These are phyloP conservation scores for Globisporangium okanoganense DNA, from an alignment of 352 stramenopile species.

Conservation along the genomic window DNA sequence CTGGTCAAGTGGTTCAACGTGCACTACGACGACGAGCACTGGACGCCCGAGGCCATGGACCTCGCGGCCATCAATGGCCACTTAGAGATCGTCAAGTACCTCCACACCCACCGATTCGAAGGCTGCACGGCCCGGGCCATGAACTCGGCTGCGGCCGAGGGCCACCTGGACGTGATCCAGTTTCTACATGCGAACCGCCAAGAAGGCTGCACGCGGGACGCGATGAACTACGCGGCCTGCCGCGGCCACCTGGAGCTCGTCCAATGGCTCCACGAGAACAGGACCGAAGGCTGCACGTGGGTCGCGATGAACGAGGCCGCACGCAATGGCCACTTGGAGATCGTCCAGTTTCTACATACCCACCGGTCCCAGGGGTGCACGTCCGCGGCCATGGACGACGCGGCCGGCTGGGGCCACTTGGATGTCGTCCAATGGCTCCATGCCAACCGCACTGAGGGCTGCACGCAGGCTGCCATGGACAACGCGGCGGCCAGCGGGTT, in stretches of 20 bases:
- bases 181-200: slow-evolving; percentile 10
- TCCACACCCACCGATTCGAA: slow-evolving; percentile 10
- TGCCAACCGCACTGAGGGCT: slow-evolving; percentile 2
- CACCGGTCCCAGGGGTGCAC: slow-evolving; percentile 9
- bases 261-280: slow-evolving; percentile 16
- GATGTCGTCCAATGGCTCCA: slow-evolving; percentile 13
- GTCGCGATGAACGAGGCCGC: slow-evolving; percentile 15
- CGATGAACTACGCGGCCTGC: slow-evolving; percentile 15
- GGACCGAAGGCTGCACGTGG: slow-evolving; percentile 17
- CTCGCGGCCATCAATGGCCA: slow-evolving; percentile 13
- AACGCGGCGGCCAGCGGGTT: slow-evolving; percentile 7
- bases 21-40: slow-evolving; percentile 11
- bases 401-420: slow-evolving; percentile 10
- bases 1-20: slow-evolving; percentile 17
- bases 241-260: slow-evolving; percentile 11
- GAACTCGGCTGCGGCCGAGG: slow-evolving; percentile 9
- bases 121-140: slow-evolving; percentile 14
- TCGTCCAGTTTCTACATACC: slow-evolving; percentile 11
- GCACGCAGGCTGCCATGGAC: slow-evolving; percentile 11
- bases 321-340: slow-evolving; percentile 7
- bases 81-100: slow-evolving; percentile 16
- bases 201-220: slow-evolving; percentile 14
- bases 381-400: slow-evolving; percentile 5
- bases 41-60: slow-evolving; percentile 11
- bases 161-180: slow-evolving; percentile 12